Base-by-base conservation (phyloP, 257 asterid species). In the Solanum arcanum region DNA sequence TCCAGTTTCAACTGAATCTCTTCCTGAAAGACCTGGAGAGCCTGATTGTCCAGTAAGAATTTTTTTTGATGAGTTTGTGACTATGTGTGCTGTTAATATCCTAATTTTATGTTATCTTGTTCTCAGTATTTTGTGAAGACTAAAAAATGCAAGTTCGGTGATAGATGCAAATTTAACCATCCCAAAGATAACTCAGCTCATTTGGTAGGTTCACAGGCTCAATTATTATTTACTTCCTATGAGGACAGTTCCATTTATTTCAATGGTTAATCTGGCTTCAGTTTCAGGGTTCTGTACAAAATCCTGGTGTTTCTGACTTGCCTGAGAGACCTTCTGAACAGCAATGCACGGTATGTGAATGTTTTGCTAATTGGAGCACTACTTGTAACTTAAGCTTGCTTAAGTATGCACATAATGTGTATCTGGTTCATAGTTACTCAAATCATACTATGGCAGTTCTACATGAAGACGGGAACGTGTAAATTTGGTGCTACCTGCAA, bases 241-340 rank as follows among this genome's bases (percentile, higher is more conserved):
- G 56, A 62, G 25, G 52, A 35, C 52, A 29, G 46, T 66, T 66
- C 27, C 72, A 72, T 89, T 74, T 87, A 66, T 82, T 70, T 27
- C 87, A 59, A 47, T 73, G 85, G 87, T 87, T 88, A 39, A 86
- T 89, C 78, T 84, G 84, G 82, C 89, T 86, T 89, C 87, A 93
- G 94, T 88, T 89, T 90, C 91, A 96, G 98, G 96, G 90, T 91
- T 92, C 93, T 89, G 59, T 86, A 74, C 94, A 90, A 86, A 91
- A 89, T 73, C 85, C 91, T 80, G 91, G 92, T 89, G 89, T 60
- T 88, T 74, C 90, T 88, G 88, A 37, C 89, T 92, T 97, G 89
- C 99, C 99, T 47, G 98, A 97, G 89, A 93, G 99, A 86, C 99
- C 99, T 83, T 90, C 98, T 76, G 99, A 97, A 89, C 99, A 94